Evolutionary conservation across 192 early-diverging fungal genomes (phyloP), one percentile per base, ranked within the genome.

Genomic region (Jimgerdemannia flammicorona): DNA sequence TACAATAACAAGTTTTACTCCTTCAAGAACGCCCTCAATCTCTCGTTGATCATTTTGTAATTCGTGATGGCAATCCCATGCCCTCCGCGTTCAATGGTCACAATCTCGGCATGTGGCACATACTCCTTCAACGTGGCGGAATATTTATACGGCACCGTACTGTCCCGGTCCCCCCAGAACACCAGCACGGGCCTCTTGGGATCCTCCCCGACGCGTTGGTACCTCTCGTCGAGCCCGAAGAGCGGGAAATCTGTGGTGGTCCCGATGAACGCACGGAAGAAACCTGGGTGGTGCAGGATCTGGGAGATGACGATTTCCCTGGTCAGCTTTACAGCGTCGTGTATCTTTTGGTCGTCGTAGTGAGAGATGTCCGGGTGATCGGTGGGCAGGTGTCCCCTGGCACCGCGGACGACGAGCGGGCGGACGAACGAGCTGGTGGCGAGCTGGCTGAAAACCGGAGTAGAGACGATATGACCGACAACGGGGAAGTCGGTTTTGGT

Each of bases 121-220:
- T 74, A 73, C 18, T 72, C 14, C 29, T 72, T 2, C 29, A 79
- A 63, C 18, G 14, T 74, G 11, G 71, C 43, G 3, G 63, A 44
- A 43, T 72, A 70, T 65, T 54, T 69, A 49, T 70, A 83, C 7
- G 75, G 78, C n/a, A 79, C 77, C 9, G 78, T 83, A 74, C 77
- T 64, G 19, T 83, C 81, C 3, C 66, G 43, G 66, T 83, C 73
- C 3, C 81, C 81, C 81, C 81, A 83, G 43, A 83, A 29, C 39
- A 74, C 75, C 17, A 79, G 63, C n/a, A 79, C 73, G n/a, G 75
- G 73, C 20, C 65, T 68, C 4, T 70, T 20, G 9, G 65, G 6
- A 4, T 72, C 42, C 20, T 77, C 65, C 29, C 81, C 81, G 63
- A 83, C 73, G 8, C 42, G 69, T 14, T 44, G 40, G 54, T 74